Conservation (phyloP, 2,329 filamentous ascomycete species). For the Fulvia fulva region DNA sequence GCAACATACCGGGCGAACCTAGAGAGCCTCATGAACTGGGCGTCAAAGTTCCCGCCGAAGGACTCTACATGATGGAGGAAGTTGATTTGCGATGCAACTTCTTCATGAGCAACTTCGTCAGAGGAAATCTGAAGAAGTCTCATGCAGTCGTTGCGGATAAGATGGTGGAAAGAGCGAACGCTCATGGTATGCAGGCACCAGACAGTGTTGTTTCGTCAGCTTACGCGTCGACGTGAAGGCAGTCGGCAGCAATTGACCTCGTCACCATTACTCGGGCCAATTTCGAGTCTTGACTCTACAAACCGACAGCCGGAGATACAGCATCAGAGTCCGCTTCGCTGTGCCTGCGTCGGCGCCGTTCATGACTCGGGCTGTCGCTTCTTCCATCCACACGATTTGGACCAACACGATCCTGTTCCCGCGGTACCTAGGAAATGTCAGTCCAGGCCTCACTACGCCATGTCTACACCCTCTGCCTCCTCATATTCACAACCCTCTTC, state of each 20-base stretch:
- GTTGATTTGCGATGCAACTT: slow-evolving; percentile 78
- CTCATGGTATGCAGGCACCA: not conserved
- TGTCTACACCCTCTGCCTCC: slow-evolving; percentile 8
- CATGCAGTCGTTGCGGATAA: slow-evolving; percentile 65
- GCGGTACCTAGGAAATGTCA: not conserved
- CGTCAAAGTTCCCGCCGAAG: slow-evolving; percentile 58
- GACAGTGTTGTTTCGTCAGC: not conserved
- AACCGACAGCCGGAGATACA: not conserved
- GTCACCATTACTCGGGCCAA: not conserved
- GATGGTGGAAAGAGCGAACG: slow-evolving; percentile 22
- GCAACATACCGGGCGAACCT: slow-evolving; percentile 67
- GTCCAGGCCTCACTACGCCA: slow-evolving; percentile 10
- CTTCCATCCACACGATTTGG: slow-evolving; percentile 15
- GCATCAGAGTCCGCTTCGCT: not conserved
- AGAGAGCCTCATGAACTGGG: slow-evolving; percentile 59
- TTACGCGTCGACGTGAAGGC: not conserved
- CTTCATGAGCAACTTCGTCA: slow-evolving; percentile 71
- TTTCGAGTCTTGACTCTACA: not conserved
- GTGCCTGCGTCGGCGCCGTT: slow-evolving; percentile 14
- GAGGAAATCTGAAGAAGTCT: slow-evolving; percentile 74
- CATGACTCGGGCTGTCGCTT: slow-evolving; percentile 14
- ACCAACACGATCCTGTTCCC: slow-evolving; percentile 2
- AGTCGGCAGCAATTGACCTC: not conserved
- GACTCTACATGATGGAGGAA: slow-evolving; percentile 80
- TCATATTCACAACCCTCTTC: slow-evolving; percentile 9